These are phyloP conservation scores for Geotrichum klebahnii DNA, from an alignment of 1,139 yeast genomes.

Conservation along the genomic window DNA sequence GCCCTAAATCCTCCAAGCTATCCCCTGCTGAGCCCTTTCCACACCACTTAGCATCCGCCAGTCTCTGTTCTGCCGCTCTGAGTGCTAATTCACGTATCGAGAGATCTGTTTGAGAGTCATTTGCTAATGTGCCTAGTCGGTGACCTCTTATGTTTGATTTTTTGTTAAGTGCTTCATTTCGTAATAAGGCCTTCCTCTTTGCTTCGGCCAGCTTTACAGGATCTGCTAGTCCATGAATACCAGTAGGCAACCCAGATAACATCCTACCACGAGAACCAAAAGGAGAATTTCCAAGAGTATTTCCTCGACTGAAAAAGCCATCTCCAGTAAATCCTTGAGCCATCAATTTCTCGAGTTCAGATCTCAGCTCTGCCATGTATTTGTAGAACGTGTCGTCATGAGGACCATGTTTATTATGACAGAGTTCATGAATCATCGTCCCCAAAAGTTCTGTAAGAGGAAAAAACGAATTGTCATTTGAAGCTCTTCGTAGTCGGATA, in stretches of 20 bases:
- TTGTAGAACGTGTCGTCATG: constrained; percentile 72
- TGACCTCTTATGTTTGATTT: constrained; percentile 27
- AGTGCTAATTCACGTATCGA: constrained; percentile 51
- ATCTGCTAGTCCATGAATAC: constrained; percentile 17
- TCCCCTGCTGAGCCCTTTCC: constrained; percentile 22
- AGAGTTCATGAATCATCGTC: constrained; percentile 82
- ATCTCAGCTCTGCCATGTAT: constrained; percentile 57
- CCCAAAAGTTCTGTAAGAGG: constrained; percentile 69
- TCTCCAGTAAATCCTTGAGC: constrained; percentile 44
- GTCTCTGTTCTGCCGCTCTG: constrained; percentile 65
- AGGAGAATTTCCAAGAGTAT: constrained; percentile 46
- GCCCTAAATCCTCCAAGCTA: constrained; percentile 19
- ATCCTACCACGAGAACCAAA: constrained; percentile 1
- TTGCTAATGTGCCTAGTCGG: constrained; percentile 28
- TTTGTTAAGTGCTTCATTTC: constrained; percentile 24
- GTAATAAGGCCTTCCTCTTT: constrained; percentile 23
- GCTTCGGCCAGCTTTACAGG: constrained; percentile 25
- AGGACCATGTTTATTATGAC: constrained; percentile 76
- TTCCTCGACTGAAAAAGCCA: constrained; percentile 51
- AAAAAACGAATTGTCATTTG: constrained; percentile 54
- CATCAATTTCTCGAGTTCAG: constrained; percentile 55
- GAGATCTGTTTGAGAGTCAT: neutral
- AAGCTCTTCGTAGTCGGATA: constrained; percentile 61
- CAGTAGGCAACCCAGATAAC: constrained; percentile 1
- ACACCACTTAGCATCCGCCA: constrained; percentile 58